phyloP scores from a whole-genome alignment of 2,329 filamentous ascomycete genomes.

The Colletotrichum aenigma region DNA sequence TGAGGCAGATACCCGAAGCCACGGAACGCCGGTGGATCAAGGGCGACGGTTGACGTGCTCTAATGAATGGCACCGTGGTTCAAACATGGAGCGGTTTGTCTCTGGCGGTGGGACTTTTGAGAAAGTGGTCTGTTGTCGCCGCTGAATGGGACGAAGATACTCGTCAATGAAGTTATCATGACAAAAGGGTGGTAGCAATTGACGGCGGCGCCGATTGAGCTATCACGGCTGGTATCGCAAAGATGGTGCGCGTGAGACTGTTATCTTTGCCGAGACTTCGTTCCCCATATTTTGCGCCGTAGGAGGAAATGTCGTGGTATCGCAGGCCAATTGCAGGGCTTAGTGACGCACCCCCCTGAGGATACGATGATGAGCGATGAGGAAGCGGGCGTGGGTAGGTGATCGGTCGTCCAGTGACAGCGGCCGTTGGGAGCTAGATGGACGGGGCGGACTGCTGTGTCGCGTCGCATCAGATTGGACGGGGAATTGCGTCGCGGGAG shows the following conservation, averaged over 20 bases:
- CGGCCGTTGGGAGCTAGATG: background rate
- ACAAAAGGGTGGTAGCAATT: background rate
- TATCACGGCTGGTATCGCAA: background rate
- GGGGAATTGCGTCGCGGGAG: background rate
- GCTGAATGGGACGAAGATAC: background rate
- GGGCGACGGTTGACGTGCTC: background rate
- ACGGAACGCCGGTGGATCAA: background rate
- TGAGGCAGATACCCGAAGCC: conserved; percentile 18
- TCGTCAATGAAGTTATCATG: background rate
- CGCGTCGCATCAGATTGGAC: background rate
- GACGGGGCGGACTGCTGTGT: background rate
- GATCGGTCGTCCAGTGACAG: background rate
- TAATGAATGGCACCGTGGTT: background rate
- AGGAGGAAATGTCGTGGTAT: background rate
- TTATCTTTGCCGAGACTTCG: conserved; percentile 20
- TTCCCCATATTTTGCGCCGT: conserved; percentile 9
- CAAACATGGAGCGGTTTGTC: background rate
- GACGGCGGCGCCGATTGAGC: background rate
- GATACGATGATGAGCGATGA: background rate
- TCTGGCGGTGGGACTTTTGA: background rate
- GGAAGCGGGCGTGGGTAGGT: background rate
- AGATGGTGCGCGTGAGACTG: background rate
- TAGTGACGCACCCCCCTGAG: background rate
- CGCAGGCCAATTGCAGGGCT: conserved; percentile 9
- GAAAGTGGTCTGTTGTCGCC: background rate